phyloP scores from a whole-genome alignment of 345 rosid genomes.

The Geranium brycei region DNA sequence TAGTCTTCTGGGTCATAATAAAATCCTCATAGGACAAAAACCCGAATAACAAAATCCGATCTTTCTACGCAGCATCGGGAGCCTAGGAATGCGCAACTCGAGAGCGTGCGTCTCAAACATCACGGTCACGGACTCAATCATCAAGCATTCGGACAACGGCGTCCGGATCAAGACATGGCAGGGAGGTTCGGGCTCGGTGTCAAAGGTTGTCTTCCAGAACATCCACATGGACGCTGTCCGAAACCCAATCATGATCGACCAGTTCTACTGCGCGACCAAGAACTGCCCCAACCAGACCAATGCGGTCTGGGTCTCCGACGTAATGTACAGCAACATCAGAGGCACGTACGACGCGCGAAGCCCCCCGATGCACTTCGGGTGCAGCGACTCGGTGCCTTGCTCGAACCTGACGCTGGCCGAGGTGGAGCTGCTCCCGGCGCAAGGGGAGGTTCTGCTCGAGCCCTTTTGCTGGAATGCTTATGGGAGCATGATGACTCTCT shows the following conservation, averaged over 20 bases:
- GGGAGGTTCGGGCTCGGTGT: constrained; percentile 85
- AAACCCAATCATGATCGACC: constrained; percentile 86
- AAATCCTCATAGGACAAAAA: no score
- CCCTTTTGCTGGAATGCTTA: constrained; percentile 95
- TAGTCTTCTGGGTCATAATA: no score
- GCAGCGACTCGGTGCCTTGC: constrained; percentile 83
- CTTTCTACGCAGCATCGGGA: constrained; percentile 55
- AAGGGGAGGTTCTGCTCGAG: constrained; percentile 40
- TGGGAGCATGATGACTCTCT: constrained; percentile 30
- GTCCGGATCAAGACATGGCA: constrained; percentile 99
- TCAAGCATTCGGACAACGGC: constrained; percentile 63
- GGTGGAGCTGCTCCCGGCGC: constrained; percentile 69
- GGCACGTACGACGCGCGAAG: constrained; percentile 80
- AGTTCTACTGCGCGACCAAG: constrained; percentile 69
- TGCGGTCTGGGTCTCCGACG: constrained; percentile 59
- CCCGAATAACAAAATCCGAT: no score
- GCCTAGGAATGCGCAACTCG: constrained; percentile 77
- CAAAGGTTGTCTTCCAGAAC: constrained; percentile 57
- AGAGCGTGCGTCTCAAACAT: constrained; percentile 81
- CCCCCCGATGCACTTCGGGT: constrained; percentile 80
- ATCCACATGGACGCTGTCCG: constrained; percentile 75
- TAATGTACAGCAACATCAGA: constrained; percentile 53
- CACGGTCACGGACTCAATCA: constrained; percentile 71
- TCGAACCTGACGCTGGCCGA: constrained; percentile 65
- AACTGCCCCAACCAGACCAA: constrained; percentile 70